Evolutionary conservation across 75 land plant species (phyloP).

Genomic region (Ceratopteris richardii): DNA sequence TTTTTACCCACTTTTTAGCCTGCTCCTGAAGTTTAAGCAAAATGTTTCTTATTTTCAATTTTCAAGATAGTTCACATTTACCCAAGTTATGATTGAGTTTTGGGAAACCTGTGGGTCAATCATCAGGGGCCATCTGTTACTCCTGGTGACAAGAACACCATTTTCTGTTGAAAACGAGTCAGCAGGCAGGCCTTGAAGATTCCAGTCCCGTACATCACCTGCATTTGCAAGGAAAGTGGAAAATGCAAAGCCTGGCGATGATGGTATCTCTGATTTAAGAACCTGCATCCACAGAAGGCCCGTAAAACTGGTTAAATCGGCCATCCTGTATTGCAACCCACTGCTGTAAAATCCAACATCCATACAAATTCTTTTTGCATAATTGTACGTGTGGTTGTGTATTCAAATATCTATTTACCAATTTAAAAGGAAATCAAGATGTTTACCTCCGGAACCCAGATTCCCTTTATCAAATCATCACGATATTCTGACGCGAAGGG

Average conservation of each 20-base stretch:
- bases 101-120: constrained; percentile 23
- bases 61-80: too few species aligned
- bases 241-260: constrained; percentile 17
- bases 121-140: constrained; percentile 33
- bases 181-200: constrained; percentile 30
- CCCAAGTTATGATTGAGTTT: background rate
- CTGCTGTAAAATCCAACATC: too few species aligned
- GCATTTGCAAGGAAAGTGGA: constrained; percentile 20
- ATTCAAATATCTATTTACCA: too few species aligned
- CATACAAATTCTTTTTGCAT: too few species aligned
- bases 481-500: constrained; percentile 33
- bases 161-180: constrained; percentile 32
- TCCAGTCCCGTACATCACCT: constrained; percentile 31
- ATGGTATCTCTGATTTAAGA: constrained; percentile 18
- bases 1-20: constrained; percentile 26
- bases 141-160: constrained; percentile 23
- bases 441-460: constrained; percentile 18
- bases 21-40: constrained; percentile 14
- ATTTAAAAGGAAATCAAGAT: too few species aligned
- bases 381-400: too few species aligned
- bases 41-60: background rate
- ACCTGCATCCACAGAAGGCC: too few species aligned
- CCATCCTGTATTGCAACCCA: too few species aligned
- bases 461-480: constrained; percentile 21
- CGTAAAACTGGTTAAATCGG: too few species aligned